Evolutionary conservation across 1,139 yeast genomes (phyloP).

Genomic region (Tardiomyces digboiensis): DNA sequence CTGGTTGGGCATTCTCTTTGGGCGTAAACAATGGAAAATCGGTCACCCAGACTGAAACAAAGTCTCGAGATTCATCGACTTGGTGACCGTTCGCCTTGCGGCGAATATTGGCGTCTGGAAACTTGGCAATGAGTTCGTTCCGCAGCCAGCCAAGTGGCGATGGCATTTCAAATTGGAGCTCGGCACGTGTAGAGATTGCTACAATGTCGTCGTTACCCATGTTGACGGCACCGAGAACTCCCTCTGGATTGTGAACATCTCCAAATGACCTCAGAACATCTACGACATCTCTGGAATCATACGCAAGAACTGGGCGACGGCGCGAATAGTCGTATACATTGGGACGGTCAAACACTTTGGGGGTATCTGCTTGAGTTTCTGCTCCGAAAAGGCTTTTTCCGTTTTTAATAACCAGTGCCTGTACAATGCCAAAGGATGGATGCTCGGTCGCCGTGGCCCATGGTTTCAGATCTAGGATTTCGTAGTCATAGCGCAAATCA

Average conservation of each 20-base stretch:
- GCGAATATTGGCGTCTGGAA: constrained; percentile 44
- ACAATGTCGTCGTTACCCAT: constrained; percentile 61
- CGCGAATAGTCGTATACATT: neutral
- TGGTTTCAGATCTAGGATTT: constrained; percentile 40
- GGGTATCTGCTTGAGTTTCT: neutral
- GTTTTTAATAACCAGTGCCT: constrained; percentile 52
- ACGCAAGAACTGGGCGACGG: neutral
- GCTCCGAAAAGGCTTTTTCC: neutral
- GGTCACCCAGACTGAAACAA: constrained; percentile 78
- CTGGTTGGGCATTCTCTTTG: constrained; percentile 29
- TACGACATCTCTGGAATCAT: neutral
- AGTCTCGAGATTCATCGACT: constrained; percentile 23
- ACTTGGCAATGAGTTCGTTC: constrained; percentile 53
- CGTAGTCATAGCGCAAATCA: constrained; percentile 52
- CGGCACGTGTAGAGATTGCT: constrained; percentile 64
- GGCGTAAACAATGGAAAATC: constrained; percentile 92
- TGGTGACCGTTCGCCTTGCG: constrained; percentile 13
- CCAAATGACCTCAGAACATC: constrained; percentile 5
- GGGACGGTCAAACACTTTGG: neutral
- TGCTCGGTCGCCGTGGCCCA: constrained; percentile 31
- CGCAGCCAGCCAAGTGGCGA: constrained; percentile 88
- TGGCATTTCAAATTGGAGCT: constrained; percentile 75
- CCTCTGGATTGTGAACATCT: constrained; percentile 9
- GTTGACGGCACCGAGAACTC: constrained; percentile 7
- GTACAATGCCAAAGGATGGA: constrained; percentile 52